Evolutionary conservation across 2,329 filamentous ascomycete species (phyloP), one percentile per base, ranked within the genome.

Genomic region (Paraconiothyrium brasiliense): DNA sequence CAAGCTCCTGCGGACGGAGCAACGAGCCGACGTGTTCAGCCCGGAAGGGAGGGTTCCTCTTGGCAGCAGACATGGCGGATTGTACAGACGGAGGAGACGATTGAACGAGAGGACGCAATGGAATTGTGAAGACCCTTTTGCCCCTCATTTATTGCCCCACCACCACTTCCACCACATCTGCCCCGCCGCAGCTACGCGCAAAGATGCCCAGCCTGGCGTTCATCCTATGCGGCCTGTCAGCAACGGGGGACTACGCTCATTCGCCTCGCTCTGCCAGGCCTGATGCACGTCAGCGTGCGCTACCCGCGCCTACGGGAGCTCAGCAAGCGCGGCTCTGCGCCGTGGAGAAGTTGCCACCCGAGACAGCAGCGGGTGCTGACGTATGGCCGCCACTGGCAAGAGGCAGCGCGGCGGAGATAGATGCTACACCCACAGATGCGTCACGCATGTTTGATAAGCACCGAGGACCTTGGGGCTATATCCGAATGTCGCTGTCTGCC

Each of bases 21-120:
- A 92, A 82, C 14, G 89, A 92, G 54, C 90, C 90, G 63, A 91
- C 84, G 67, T 92, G 90, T 79, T 92, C 90, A 62, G 89, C 89
- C 73, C 90, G 85, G 79, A 91, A 92, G 54, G 88, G 89, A 46
- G 87, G 86, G 65, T 65, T 74, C 72, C 73, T 71, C 64, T 76
- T 77, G 43, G 69, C 68, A 43, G 71, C 61, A 44, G 73, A 68
- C 75, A 73, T 72, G 8, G 37, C 68, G 80, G 77, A 64, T 79
- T 79, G 56, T 54, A 48, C 51, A 60, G 44, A 34, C 39, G 46
- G n/a, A 37, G 9, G 37, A 30, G 55, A 41, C 7, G n/a, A 37
- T 47, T 24, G 30, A 30, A 39, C 10, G 50, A 43, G 47, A 57
- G 24, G 6, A 11, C 27, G 35, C 32, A 43, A 9, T 44, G 46